Evolutionary conservation across 2,329 filamentous ascomycete genomes (phyloP), one percentile per base, ranked within the genome.

Genomic region (Neonectria coccinea): DNA sequence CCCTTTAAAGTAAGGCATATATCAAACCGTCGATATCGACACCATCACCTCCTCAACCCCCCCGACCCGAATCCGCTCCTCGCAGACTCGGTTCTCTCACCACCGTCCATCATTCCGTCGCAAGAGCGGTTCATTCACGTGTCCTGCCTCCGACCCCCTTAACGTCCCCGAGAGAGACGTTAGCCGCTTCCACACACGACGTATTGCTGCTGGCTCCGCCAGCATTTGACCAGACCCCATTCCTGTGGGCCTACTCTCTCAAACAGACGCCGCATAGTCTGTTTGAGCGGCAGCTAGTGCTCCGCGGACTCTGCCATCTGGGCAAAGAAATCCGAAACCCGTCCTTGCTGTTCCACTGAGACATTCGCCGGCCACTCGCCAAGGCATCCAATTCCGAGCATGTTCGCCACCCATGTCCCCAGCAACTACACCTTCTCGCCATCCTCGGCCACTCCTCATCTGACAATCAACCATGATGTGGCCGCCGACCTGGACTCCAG

Each of bases 201-300:
- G 72, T 75, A 86, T 86, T 92, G 88, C 86, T 89, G 91, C 92
- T 94, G 92, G 92, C 92, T 91, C 88, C 88, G 92, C 93, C 92
- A 95, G 91, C 92, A 88, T 87, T 85, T 81, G 81, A 77, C 75
- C 81, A 80, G 80, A 84, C 83, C 85, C 86, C 84, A 70, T 81
- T 87, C 86, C 87, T 89, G 91, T 96, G 93, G 93, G 93, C 92
- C 93, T 96, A 94, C 93, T 96, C 92, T 94, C 92, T 94, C 92
- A 92, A 89, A 88, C 93, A 92, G 86, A 92, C 92, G 86, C 91
- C 89, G 89, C 91, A 93, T 91, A 88, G 91, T 94, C 94, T 93
- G 92, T 95, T 93, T 97, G 93, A 89, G 93, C 87, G 89, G 92
- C 90, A 97, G 94, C 93, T 92, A 94, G 93, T 92, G 94, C 93